These are phyloP conservation scores for Athelia psychrophila DNA, from an alignment of 1,284 basidiomycete genomes.

Conservation along the genomic window DNA sequence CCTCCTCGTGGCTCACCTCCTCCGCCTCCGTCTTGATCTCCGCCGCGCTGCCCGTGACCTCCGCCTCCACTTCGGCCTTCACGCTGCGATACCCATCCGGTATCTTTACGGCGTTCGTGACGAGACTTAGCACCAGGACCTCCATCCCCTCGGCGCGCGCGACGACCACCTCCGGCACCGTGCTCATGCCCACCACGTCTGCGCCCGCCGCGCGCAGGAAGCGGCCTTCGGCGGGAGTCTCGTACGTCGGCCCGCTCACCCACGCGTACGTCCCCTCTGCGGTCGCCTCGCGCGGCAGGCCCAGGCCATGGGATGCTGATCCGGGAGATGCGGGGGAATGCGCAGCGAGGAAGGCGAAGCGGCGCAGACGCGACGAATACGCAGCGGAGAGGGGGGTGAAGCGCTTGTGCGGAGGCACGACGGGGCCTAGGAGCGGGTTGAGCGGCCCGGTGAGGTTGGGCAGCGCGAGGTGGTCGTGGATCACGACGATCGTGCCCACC, in stretches of 20 bases:
- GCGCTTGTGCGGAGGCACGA: conserved; percentile 52
- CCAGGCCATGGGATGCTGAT: conserved; percentile 39
- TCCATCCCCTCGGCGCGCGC: conserved; percentile 74
- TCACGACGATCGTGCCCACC: conserved; percentile 59
- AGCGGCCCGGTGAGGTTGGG: conserved; percentile 70
- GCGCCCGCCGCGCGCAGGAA: conserved; percentile 70
- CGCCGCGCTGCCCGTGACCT: conserved; percentile 40
- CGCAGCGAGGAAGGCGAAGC: conserved; percentile 67
- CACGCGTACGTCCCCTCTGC: conserved; percentile 83
- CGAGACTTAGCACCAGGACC: conserved; percentile 74
- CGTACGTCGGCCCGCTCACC: conserved; percentile 84
- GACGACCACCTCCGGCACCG: conserved; percentile 85
- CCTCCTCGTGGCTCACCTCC: conserved; percentile 80
- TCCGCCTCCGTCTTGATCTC: conserved; percentile 37
- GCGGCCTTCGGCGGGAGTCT: conserved; percentile 79
- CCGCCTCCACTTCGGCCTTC: conserved; percentile 68
- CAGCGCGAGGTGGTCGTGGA: conserved; percentile 81
- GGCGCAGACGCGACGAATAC: conserved; percentile 68
- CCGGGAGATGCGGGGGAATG: too few relatives aligned
- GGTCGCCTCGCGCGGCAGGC: conserved; percentile 41
- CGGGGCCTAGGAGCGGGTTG: conserved; percentile 77
- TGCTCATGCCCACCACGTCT: conserved; percentile 88
- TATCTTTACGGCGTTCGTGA: conserved; percentile 82
- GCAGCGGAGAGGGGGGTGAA: conserved; percentile 81
- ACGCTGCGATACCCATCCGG: conserved; percentile 69